phyloP scores from a whole-genome alignment of 352 stramenopile genomes.

The Globisporangium mamillatum region DNA sequence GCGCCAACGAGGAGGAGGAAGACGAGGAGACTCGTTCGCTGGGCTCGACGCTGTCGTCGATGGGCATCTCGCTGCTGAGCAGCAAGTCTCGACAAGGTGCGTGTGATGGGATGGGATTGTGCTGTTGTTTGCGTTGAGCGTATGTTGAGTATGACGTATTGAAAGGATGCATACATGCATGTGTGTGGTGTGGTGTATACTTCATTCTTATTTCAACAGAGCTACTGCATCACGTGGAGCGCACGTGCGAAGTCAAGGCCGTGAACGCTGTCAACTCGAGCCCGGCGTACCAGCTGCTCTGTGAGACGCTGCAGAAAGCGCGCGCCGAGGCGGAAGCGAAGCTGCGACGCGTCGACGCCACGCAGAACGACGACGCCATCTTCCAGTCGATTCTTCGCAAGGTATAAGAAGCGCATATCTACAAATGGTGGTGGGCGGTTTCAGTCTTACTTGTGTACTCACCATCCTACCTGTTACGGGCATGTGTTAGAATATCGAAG shows the following conservation, averaged over 20 bases:
- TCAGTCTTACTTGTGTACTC: not conserved
- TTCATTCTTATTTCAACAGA: conserved; percentile 27
- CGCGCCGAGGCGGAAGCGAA: conserved; percentile 50
- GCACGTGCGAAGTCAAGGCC: conserved; percentile 58
- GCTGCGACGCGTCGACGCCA: conserved; percentile 26
- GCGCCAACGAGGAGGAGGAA: conserved; percentile 15
- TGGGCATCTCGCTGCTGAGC: conserved; percentile 10
- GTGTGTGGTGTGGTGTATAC: not conserved
- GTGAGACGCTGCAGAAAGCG: conserved; percentile 51
- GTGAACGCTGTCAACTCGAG: conserved; percentile 50
- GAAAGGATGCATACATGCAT: too few species aligned
- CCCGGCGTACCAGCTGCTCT: conserved; percentile 55
- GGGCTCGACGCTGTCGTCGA: conserved; percentile 7
- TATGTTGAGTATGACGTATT: not conserved
- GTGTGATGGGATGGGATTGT: not conserved
- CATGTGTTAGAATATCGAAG: conserved; percentile 18
- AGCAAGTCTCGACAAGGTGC: conserved; percentile 33
- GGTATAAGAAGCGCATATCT: conserved; percentile 7
- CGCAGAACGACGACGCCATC: conserved; percentile 14
- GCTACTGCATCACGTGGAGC: conserved; percentile 59
- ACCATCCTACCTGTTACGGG: not conserved
- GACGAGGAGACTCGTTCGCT: conserved; percentile 10
- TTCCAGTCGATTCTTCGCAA: conserved; percentile 29
- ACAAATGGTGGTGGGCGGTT: too few species aligned
- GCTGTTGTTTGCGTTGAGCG: not conserved